Base-by-base conservation (phyloP, 768 basidiomycete genomes). In the Suillus decipiens region DNA sequence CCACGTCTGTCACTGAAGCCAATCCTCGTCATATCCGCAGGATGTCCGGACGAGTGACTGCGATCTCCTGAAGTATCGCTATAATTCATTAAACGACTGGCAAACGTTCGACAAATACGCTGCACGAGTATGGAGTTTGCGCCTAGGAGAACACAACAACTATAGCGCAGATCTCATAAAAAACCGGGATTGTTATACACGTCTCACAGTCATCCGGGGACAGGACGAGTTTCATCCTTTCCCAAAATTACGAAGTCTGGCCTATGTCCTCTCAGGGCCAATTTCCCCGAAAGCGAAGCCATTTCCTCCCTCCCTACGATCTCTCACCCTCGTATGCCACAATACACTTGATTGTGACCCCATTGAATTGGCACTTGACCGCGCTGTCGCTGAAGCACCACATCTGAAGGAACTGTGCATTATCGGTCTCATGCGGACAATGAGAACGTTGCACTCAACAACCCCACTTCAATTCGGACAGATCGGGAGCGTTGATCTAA, bases 61-160 rank as follows among this genome's bases (percentile, higher is more conserved):
- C 10, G 34, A 61, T 17, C 28, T 55, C 24, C 45, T 57, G 12
- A 51, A 39, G 15, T 34, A 54, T 24, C 34, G 36, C 8, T 61
- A 39, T 24, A 41, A 57, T 59, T 17, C 47, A 36, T 34, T 33
- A 19, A 37, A 60, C 5, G 59, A 43, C 43, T 61, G 51, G 63
- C 36, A 36, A 34, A 61, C 33, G 11, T 55, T 64, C n/a, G 60
- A 61, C 41, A 61, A 39, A 50, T 63, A 63, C 36, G 62, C 60
- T 17, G 22, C 42, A 24, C 51, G 63, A 24, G 63, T 64, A 53
- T 45, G 34, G 41, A 47, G 43, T 12, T 47, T 64, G 17, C 22
- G 15, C 54, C 55, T 54, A 12, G 39, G 33, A 56, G 63, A 64
- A 19, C 24, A 51, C 10, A 1, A 39, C n/a, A 19, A 22, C n/a